These are phyloP conservation scores for Phytophthora boehmeriae DNA, from an alignment of 352 stramenopile species.

Conservation along the genomic window DNA sequence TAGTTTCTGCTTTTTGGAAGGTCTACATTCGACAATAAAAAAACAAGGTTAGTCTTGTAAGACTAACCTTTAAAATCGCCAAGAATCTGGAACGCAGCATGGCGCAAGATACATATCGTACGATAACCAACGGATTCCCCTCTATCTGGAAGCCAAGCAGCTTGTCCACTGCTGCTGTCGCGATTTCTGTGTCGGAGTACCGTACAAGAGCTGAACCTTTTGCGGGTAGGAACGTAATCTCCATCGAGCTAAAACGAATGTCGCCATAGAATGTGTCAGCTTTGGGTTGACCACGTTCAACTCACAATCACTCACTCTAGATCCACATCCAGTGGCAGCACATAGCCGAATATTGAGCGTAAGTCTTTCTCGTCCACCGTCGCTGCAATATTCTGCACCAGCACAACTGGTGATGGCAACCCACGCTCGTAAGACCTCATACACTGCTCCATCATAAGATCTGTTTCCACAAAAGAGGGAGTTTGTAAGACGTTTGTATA, in stretches of 20 bases:
- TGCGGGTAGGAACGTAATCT: conserved; percentile 14
- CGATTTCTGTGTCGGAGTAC: conserved; percentile 37
- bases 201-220: conserved; percentile 20
- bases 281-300: not conserved
- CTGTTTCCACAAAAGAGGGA: conserved; percentile 18
- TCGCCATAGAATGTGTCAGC: not conserved
- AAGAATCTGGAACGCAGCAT: not conserved
- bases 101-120: conserved; percentile 17
- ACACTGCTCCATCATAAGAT: conserved; percentile 34
- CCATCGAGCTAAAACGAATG: conserved; percentile 20
- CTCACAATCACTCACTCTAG: conserved; percentile 27
- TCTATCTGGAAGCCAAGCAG: conserved; percentile 63
- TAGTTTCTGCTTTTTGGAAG: conserved; percentile 25
- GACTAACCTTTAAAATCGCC: no score
- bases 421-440: conserved; percentile 49
- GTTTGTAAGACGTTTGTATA: not conserved
- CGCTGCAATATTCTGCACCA: conserved; percentile 51
- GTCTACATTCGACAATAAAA: conserved; percentile 19
- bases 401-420: conserved; percentile 27
- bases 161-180: conserved; percentile 44
- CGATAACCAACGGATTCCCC: conserved; percentile 52
- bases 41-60: conserved; percentile 1
- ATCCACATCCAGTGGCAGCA: conserved; percentile 41
- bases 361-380: conserved; percentile 60
- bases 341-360: conserved; percentile 59